Evolutionary conservation across 1,284 basidiomycete species (phyloP).

Genomic region (Agroathelia rolfsii): DNA sequence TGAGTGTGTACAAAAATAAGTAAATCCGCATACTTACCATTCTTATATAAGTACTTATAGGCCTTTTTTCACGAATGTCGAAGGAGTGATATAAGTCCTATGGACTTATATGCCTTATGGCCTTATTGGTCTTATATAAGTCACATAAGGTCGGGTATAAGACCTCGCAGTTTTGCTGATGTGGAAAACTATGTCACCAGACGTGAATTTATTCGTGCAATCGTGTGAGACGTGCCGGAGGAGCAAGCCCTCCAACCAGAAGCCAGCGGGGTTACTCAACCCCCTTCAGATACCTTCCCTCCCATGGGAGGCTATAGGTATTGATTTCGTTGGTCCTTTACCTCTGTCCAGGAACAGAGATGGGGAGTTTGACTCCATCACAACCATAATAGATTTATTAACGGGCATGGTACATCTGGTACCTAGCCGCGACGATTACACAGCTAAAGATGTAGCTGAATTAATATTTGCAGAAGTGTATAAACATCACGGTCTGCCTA

Average conservation of each 20-base stretch:
- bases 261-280: slow-evolving; percentile 21
- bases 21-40: too few species aligned
- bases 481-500: slow-evolving; percentile 24
- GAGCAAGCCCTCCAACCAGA: slow-evolving; percentile 6
- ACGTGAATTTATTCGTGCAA: slow-evolving; percentile 17
- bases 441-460: slow-evolving; percentile 14
- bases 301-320: slow-evolving; percentile 28
- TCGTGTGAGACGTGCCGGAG: slow-evolving; percentile 4
- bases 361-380: slow-evolving; percentile 25
- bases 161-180: too few species aligned
- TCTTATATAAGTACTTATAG: too few species aligned
- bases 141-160: too few species aligned
- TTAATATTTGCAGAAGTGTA: slow-evolving; percentile 17
- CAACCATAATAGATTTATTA: slow-evolving; percentile 26
- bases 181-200: slow-evolving; percentile 23
- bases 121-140: too few species aligned
- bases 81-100: too few species aligned
- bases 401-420: slow-evolving; percentile 27
- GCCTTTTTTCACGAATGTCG: too few species aligned
- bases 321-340: slow-evolving; percentile 35
- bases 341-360: slow-evolving; percentile 22
- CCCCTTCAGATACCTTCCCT: slow-evolving; percentile 19
- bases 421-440: slow-evolving; percentile 16
- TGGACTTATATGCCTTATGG: too few species aligned
- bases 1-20: too few species aligned